Evolutionary conservation across 176 grass and related monocot species (phyloP), one percentile per base, ranked within the genome.

Genomic region (Triticum timopheevii): DNA sequence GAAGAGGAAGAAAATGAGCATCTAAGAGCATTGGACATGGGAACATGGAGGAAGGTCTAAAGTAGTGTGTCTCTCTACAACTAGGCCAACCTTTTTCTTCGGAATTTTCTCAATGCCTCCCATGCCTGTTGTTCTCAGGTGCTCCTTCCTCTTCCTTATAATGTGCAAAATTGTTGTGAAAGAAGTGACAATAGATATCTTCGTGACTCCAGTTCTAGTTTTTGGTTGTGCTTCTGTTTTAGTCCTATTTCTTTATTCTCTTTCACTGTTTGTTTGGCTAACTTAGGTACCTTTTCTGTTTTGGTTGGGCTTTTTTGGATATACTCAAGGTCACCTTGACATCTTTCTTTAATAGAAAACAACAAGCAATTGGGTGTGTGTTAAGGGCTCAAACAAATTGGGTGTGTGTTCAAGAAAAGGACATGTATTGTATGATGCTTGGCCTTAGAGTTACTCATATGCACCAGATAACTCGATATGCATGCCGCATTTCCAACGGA

Each of bases 71-170:
- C 61, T 24, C 45, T 86, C 52, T 64, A 86, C 13, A 77, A 40
- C 1, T 30, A 52, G 30, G 28, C 67, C 13, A 44, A 78, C 28
- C 77, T 70, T 66, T 23, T 19, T 30, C 38, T 59, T 83, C 10
- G 6, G 24, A 73, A 7, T 75, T 75, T 75, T 75, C 69, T 54
- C 17, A 3, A 77, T 85, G 31, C 61, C 61, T 85, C 83, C 25
- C 73, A 67, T 84, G 69, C 70, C 17, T 84, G n/a, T 64, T 64
- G 6, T 38, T 65, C 20, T 67, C 49, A 35, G 38, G 3, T 68
- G 13, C 11, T 38, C 39, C 17, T 73, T 61, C 22, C 56, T 65
- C 20, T 52, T 31, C 27, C n/a, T 75, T 87, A 34, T 22, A 35
- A 65, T 44, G 8, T n/a, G 38, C 16, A 81, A 31, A 81, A 65